A percentile compares a stretch with the other conserved stretches of the same genome.
Evolutionary conservation across 2,329 filamentous ascomycete species (phyloP).

Genomic region (Plenodomus lindquistii): DNA sequence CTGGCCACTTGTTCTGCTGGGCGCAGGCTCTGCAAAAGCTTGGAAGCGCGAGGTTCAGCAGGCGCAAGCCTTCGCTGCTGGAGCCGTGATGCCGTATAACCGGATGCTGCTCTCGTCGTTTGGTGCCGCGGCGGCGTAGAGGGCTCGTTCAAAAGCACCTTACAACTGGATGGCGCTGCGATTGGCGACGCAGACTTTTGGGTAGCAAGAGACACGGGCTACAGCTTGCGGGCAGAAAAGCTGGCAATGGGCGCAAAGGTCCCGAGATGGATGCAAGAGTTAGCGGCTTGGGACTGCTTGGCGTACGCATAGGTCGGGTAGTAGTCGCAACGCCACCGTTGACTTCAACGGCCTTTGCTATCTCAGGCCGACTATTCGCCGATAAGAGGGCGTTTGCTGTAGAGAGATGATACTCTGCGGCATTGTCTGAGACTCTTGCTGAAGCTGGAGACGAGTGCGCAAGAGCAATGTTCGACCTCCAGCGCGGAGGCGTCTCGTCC

Average conservation of each 20-base stretch:
- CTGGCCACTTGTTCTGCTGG: constrained; percentile 13
- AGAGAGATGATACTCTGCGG: neutral
- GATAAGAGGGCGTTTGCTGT: neutral
- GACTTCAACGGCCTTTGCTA: neutral
- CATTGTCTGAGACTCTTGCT: neutral
- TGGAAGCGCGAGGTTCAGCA: constrained; percentile 15
- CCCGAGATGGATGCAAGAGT: neutral
- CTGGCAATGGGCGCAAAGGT: neutral
- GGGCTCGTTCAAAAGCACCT: neutral
- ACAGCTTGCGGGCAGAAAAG: neutral
- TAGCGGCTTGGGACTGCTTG: neutral
- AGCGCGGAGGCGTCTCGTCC: neutral
- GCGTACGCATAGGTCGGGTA: neutral
- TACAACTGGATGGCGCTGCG: neutral
- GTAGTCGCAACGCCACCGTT: neutral
- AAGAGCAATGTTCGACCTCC: neutral
- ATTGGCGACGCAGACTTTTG: neutral
- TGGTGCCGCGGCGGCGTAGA: neutral
- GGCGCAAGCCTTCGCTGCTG: neutral
- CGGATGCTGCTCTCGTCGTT: neutral
- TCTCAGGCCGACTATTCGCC: neutral
- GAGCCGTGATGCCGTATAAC: neutral
- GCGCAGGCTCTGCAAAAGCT: constrained; percentile 20
- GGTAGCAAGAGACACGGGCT: neutral
- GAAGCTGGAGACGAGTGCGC: neutral